These are phyloP conservation scores for Paracoccidioides brasiliensis DNA, from an alignment of 2,329 filamentous ascomycete genomes.

Conservation along the genomic window DNA sequence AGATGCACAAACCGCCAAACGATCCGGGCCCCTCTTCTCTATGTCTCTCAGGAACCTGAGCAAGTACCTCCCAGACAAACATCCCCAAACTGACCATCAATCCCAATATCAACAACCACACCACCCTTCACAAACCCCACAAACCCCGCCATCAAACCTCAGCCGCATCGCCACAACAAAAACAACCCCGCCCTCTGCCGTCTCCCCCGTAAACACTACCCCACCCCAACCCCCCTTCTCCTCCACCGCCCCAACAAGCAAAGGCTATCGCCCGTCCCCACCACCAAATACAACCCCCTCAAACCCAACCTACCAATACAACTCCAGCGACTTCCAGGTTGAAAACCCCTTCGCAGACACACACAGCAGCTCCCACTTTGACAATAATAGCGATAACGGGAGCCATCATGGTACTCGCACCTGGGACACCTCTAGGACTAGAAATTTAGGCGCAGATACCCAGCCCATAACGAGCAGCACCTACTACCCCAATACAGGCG, in stretches of 20 bases:
- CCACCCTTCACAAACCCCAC: not conserved
- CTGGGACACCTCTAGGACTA: not conserved
- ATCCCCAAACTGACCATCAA: not conserved
- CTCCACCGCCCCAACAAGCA: conserved; percentile 8
- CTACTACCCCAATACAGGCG: conserved; percentile 2
- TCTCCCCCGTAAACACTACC: not conserved
- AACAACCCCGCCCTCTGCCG: not conserved
- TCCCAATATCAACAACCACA: not conserved
- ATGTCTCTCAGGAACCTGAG: conserved; percentile 7
- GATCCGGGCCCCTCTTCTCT: conserved; percentile 7
- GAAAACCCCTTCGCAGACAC: conserved; percentile 31
- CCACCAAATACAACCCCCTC: conserved; percentile 4
- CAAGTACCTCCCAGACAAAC: conserved; percentile 2
- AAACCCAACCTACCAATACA: conserved; percentile 21
- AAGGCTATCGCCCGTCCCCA: not conserved
- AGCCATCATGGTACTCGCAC: not conserved
- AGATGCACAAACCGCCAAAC: not conserved
- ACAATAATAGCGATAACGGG: not conserved
- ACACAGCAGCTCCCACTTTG: conserved; percentile 10
- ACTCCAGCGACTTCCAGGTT: conserved; percentile 27
- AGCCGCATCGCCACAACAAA: not conserved
- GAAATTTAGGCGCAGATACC: not conserved
- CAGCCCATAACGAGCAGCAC: conserved; percentile 2
- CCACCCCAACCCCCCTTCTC: not conserved
- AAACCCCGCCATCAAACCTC: not conserved